Evolutionary conservation across 805 yeast species (phyloP), one percentile per base, ranked within the genome.

Genomic region (Allodekkera sacchari): DNA sequence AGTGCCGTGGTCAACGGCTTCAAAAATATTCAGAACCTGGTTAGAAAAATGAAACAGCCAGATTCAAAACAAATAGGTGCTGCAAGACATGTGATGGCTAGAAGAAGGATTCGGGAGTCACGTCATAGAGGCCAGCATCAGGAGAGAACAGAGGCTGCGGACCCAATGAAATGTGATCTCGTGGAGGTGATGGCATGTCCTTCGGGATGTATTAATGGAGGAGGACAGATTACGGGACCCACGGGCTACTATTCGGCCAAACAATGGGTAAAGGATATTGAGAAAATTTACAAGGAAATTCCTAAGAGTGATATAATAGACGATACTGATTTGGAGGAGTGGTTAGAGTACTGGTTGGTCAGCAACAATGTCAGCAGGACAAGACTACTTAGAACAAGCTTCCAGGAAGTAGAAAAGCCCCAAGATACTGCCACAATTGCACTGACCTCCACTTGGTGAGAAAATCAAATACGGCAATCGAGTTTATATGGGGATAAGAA

Each of bases 101-200:
- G 68, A 5, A 48, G 73, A 27, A 53, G 75, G 31, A n/a, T n/a
- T n/a, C n/a, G n/a, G n/a, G n/a, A n/a, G n/a, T n/a, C n/a, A n/a
- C 50, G 66, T 26, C 70, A 66, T 2, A 48, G 73, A 27, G 52
- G 39, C 29, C 46, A 39, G 36, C 42, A 27, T 13, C 13, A 15
- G 22, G 25, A 30, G 28, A 28, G 24, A 38, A 18, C 2, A 26
- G 27, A 16, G 9, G 61, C 43, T 2, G 77, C 76, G 0, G 88
- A 83, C 37, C 81, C 89, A 1, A 55, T 71, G 20, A 64, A 61
- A 25, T 77, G 83, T 44, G 92, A 84, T 39, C 83, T 81, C 44
- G 83, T 89, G 5, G 98, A 92, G 48, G 81, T 92, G 27, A 89
- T 87, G 96, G 98, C 98, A 1, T 92, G 98, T 54, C 98, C 98